Conservation (phyloP, 768 basidiomycete species). For the Suillus plorans region DNA sequence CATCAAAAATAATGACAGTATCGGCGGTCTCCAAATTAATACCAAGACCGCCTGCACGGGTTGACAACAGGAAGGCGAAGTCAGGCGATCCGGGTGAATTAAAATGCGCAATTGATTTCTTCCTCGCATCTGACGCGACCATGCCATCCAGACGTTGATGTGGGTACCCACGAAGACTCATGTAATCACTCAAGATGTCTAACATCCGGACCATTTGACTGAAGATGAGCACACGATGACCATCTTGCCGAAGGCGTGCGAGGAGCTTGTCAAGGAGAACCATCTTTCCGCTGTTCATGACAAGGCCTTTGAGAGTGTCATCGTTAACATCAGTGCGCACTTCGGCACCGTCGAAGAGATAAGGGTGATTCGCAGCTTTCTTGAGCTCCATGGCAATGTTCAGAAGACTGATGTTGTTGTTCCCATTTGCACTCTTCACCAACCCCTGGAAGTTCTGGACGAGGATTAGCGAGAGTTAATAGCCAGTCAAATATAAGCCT, state of each 20-base stretch:
- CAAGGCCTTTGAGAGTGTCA: conserved; percentile 90
- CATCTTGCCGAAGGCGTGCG: conserved; percentile 83
- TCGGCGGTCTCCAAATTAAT: conserved; percentile 99
- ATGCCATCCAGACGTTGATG: conserved; percentile 96
- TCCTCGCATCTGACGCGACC: conserved; percentile 90
- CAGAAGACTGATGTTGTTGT: conserved; percentile 90
- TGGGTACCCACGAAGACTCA: conserved; percentile 83
- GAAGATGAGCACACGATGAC: conserved; percentile 97
- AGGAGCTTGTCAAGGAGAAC: conserved; percentile 96
- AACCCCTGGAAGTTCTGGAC: conserved; percentile 88
- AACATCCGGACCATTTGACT: conserved; percentile 99
- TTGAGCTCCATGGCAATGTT: conserved; percentile 99
- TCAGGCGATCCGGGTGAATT: conserved; percentile 91
- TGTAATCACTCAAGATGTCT: conserved; percentile 98
- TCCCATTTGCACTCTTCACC: conserved; percentile 84
- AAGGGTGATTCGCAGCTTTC: conserved; percentile 98
- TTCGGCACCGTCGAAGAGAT: conserved; percentile 96
- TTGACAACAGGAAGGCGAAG: conserved; percentile 95
- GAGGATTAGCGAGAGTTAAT: conserved; percentile 8
- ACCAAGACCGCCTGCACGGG: conserved; percentile 94
- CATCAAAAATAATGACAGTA: conserved; percentile 99
- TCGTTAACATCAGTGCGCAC: conserved; percentile 57
- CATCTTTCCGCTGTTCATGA: conserved; percentile 99
- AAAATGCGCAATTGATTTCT: conserved; percentile 96
- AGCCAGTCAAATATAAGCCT: conserved; percentile 11